Evolutionary conservation across 192 early-diverging fungal species (phyloP).

Genomic region (Radiomyces spectabilis): DNA sequence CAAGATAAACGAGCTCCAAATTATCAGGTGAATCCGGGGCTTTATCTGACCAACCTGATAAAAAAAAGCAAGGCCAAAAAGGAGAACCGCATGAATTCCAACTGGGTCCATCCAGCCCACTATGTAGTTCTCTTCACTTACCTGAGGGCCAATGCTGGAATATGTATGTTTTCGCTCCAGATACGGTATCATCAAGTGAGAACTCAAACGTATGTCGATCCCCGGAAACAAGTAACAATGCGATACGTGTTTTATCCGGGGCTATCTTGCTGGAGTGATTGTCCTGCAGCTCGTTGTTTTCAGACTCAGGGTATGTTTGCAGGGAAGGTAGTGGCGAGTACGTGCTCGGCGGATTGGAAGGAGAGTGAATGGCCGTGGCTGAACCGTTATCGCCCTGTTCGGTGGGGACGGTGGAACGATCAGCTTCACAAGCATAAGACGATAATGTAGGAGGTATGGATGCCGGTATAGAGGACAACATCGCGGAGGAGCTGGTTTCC

Average conservation of each 20-base stretch:
- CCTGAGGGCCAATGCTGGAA: not conserved
- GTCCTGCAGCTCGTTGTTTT: not conserved
- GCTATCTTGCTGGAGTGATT: too few relatives aligned
- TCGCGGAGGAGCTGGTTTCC: too few relatives aligned
- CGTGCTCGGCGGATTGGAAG: not conserved
- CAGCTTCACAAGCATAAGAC: not conserved
- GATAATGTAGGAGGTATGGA: not conserved
- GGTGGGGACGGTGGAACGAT: not conserved
- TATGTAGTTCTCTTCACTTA: not conserved
- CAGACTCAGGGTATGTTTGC: not conserved
- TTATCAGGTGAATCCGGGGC: too few relatives aligned
- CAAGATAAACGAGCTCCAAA: constrained; percentile 4
- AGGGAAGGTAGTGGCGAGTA: not conserved
- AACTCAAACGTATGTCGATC: not conserved
- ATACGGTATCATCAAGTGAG: not conserved
- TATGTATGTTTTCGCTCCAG: not conserved
- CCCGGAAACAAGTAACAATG: not conserved
- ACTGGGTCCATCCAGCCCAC: not conserved
- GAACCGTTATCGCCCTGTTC: constrained; percentile 1
- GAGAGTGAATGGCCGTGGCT: not conserved
- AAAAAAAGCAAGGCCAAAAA: not conserved
- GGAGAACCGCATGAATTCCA: not conserved
- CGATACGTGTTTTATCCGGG: not conserved
- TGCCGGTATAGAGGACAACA: not conserved
- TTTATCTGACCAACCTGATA: not conserved